Base-by-base conservation (phyloP, 2,329 filamentous ascomycete species). In the Metarhizium brunneum region DNA sequence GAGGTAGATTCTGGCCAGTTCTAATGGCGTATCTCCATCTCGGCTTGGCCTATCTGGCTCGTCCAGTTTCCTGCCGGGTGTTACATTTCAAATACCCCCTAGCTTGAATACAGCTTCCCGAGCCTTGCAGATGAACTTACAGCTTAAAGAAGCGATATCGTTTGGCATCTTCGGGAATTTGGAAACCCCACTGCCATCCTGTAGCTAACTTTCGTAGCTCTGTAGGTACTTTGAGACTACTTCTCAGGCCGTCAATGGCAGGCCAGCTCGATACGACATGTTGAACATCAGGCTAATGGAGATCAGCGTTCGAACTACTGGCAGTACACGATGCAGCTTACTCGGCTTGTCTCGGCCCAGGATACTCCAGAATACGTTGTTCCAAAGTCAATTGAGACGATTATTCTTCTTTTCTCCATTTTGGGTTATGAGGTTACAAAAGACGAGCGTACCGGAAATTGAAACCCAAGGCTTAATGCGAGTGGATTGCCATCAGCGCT, bases 311-410 rank as follows among this genome's bases (percentile, higher is more conserved):
- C 3, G 42, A 16, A 20, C 6, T 11, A 11, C 42, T 45, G 18
- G 16, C 14, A 20, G 45, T 48, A 18, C 45, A 13, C 25, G 42
- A 18, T 35, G 29, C n/a, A 29, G 32, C 69, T 65, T 67, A 70
- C 70, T 42, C 65, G 65, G 50, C 61, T 68, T 50, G 74, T 74
- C 57, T 77, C 71, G 47, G 73, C 74, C 75, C 76, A 82, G 35
- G 76, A 76, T n/a, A 81, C 69, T 35, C 77, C 78, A 14, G 78
- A 79, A 62, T 77, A 82, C 4, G 79, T 82, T 13, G 79, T 82
- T 30, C 79, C 79, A 60, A 82, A 81, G 62, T 82, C 79, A 57
- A 82, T 76, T 20, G 76, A 78, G 58, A 80, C 71, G 53, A 81
- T 71, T 58, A 80, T 74, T 63, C 71, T 75, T 61, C 71, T 62